phyloP scores from a whole-genome alignment of 2,329 filamentous ascomycete species.

The Colletotrichum truncatum region DNA sequence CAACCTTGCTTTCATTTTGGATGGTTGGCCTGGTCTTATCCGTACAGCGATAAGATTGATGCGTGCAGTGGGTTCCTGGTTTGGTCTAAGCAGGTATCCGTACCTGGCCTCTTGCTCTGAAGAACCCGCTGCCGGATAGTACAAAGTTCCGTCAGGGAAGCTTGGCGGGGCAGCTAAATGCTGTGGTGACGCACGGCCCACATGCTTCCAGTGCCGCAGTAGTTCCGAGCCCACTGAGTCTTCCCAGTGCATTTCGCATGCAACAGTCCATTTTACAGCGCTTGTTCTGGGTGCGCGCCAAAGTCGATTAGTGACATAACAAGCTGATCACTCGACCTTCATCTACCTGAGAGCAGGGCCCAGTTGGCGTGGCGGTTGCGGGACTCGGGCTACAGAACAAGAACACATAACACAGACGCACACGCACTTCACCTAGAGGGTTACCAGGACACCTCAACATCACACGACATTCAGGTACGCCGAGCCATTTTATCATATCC shows the following conservation, averaged over 20 bases:
- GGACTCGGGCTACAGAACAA: conserved; percentile 6
- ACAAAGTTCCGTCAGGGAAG: not conserved
- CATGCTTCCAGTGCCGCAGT: not conserved
- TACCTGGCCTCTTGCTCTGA: too few relatives aligned
- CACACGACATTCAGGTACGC: conserved; percentile 7
- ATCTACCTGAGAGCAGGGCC: not conserved
- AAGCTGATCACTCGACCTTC: conserved; percentile 3
- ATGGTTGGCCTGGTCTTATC: not conserved
- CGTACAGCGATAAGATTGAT: not conserved
- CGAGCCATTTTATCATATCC: conserved; percentile 2
- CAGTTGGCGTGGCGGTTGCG: conserved; percentile 4
- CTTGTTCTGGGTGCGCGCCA: not conserved
- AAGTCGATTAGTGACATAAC: conserved; percentile 29
- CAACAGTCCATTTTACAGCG: not conserved
- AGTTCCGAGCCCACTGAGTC: too few relatives aligned
- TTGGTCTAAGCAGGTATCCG: not conserved
- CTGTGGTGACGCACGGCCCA: conserved; percentile 8
- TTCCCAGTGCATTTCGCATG: not conserved
- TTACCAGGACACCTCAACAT: conserved; percentile 1
- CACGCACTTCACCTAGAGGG: not conserved
- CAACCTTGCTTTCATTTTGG: not conserved
- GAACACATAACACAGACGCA: not conserved
- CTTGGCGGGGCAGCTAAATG: not conserved
- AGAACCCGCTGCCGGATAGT: too few relatives aligned
- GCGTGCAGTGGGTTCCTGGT: not conserved